phyloP scores from a whole-genome alignment of 1,284 basidiomycete species.

The Rhodotorula sp. region DNA sequence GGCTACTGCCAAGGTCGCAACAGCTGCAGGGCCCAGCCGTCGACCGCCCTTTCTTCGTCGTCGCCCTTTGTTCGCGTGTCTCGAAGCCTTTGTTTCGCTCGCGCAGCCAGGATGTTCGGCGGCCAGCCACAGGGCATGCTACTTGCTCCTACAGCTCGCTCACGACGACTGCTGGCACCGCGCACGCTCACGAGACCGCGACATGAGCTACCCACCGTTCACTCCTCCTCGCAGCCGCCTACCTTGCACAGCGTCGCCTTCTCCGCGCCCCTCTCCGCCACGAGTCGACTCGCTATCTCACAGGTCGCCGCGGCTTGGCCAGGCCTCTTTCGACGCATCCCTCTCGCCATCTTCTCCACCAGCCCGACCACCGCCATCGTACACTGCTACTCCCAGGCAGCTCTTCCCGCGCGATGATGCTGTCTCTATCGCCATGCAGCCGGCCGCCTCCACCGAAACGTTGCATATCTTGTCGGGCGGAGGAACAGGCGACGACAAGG shows the following conservation, averaged over 20 bases:
- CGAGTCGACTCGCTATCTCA: slow-evolving; percentile 7
- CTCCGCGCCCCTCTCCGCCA: slow-evolving; percentile 2
- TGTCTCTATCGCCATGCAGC: neutral
- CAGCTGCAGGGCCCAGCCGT: too few relatives aligned
- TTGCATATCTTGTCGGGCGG: slow-evolving; percentile 5
- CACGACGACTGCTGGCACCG: too few relatives aligned
- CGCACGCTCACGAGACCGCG: too few relatives aligned
- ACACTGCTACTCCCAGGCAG: slow-evolving; percentile 15
- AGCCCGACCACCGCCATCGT: neutral
- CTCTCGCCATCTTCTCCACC: slow-evolving; percentile 1
- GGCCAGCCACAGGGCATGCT: too few relatives aligned
- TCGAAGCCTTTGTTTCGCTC: too few relatives aligned
- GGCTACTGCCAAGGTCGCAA: too few relatives aligned
- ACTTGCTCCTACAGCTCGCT: too few relatives aligned
- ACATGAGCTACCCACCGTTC: slow-evolving; percentile 7
- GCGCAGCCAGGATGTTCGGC: too few relatives aligned
- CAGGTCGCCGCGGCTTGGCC: slow-evolving; percentile 32
- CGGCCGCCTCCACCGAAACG: slow-evolving; percentile 2
- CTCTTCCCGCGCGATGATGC: slow-evolving; percentile 9
- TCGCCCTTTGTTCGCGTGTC: too few relatives aligned
- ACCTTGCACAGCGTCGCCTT: neutral
- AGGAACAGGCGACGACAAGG: neutral
- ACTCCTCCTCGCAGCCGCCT: neutral
- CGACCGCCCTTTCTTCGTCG: too few relatives aligned
- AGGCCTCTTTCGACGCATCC: slow-evolving; percentile 27